These are phyloP conservation scores for Nakataea oryzae DNA, from an alignment of 2,329 filamentous ascomycete species.

Conservation along the genomic window DNA sequence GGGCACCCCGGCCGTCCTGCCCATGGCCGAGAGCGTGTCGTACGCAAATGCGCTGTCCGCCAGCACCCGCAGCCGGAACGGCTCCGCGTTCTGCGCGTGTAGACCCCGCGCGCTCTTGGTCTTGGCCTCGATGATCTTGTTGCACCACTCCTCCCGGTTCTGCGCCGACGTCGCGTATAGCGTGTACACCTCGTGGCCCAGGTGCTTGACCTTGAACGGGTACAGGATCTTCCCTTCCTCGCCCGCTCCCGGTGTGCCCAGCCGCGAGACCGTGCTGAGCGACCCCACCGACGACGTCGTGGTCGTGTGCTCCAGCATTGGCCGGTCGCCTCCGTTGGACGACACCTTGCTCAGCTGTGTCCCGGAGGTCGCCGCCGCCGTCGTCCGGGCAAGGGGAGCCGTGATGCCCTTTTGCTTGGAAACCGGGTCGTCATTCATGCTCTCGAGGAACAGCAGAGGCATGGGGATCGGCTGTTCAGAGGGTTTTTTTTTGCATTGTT, in stretches of 20 bases:
- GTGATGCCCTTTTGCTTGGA: slow-evolving; percentile 71
- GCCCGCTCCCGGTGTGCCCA: slow-evolving; percentile 36
- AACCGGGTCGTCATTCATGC: slow-evolving; percentile 82
- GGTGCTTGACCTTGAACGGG: slow-evolving; percentile 90
- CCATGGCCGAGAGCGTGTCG: slow-evolving; percentile 48
- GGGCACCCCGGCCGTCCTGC: slow-evolving; percentile 55
- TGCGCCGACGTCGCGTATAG: slow-evolving; percentile 71
- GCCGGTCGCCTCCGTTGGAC: slow-evolving; percentile 39
- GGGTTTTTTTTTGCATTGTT: slow-evolving; percentile 13
- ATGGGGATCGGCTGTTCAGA: slow-evolving; percentile 70
- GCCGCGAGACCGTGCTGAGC: slow-evolving; percentile 24
- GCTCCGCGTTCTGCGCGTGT: slow-evolving; percentile 87
- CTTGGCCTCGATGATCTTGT: slow-evolving; percentile 90
- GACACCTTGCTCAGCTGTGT: slow-evolving; percentile 46
- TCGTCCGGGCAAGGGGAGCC: slow-evolving; percentile 46
- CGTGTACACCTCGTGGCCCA: slow-evolving; percentile 88
- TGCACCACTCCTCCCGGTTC: slow-evolving; percentile 79
- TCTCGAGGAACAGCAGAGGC: slow-evolving; percentile 88
- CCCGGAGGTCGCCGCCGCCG: slow-evolving; percentile 46
- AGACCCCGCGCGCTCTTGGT: slow-evolving; percentile 83
- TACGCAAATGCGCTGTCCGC: slow-evolving; percentile 87
- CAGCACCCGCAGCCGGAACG: slow-evolving; percentile 83
- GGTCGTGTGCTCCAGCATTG: slow-evolving; percentile 54
- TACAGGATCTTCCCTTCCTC: slow-evolving; percentile 82
- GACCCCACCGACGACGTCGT: slow-evolving; percentile 58